These are phyloP conservation scores for Sherardia arvensis DNA, from an alignment of 257 asterid genomes.

Conservation along the genomic window DNA sequence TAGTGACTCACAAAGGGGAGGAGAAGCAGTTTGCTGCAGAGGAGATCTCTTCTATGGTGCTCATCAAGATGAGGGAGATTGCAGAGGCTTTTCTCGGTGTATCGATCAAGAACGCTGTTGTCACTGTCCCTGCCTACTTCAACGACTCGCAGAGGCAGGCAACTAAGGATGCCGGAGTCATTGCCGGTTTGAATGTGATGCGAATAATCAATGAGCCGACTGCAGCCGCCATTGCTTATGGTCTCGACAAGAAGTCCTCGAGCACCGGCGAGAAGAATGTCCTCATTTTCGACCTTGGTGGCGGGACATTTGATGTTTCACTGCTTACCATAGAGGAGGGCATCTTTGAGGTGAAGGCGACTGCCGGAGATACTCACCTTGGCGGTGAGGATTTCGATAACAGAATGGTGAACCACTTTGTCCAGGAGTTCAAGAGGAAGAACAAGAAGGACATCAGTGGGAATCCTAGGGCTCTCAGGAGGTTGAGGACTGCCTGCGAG, in stretches of 20 bases:
- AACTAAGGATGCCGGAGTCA: constrained; percentile 32
- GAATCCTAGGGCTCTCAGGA: constrained; percentile 30
- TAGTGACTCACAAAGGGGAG: constrained; percentile 24
- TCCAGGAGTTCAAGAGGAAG: constrained; percentile 30
- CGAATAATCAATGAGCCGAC: constrained; percentile 40
- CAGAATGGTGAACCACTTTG: constrained; percentile 30
- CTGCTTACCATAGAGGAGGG: constrained; percentile 31
- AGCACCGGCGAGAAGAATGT: constrained; percentile 28
- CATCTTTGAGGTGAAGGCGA: constrained; percentile 27
- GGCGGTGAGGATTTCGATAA: constrained; percentile 32
- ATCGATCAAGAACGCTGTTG: constrained; percentile 23
- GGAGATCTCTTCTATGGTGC: constrained; percentile 30
- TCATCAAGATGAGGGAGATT: constrained; percentile 27
- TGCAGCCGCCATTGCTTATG: constrained; percentile 41
- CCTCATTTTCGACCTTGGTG: constrained; percentile 32
- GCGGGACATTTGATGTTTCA: constrained; percentile 35
- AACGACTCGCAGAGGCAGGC: constrained; percentile 39
- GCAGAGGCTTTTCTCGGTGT: constrained; percentile 26
- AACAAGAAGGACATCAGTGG: constrained; percentile 28
- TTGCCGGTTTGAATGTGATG: constrained; percentile 30
- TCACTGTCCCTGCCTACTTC: constrained; percentile 31
- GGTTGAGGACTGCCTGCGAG: constrained; percentile 31
- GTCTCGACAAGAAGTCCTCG: constrained; percentile 28
- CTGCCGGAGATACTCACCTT: constrained; percentile 35
- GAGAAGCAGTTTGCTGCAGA: constrained; percentile 27